Base-by-base conservation (phyloP, 441 rosid species). In the Dalechampia spathulata region DNA sequence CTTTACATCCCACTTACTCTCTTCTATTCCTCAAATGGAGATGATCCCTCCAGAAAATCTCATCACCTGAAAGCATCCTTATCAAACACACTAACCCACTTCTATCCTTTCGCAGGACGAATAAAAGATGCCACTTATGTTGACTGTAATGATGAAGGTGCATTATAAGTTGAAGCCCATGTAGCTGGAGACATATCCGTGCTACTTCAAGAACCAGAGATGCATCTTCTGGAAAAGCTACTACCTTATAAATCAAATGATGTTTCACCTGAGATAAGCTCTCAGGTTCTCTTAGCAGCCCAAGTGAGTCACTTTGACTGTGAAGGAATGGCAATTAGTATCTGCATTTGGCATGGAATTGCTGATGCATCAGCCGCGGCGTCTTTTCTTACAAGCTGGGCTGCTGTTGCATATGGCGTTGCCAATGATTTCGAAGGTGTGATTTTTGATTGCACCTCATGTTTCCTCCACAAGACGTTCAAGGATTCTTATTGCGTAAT, bases 131-230 rank as follows among this genome's bases (percentile, higher is more conserved):
- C 6, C 2, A 22, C 8, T 26, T 57, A 51, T 19, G 25, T 74
- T 1, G 58, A 63, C 1, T 74, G 78, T 42, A 67, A 67, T 10
- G 71, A 74, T 13, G 36, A 44, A 0, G 78, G 78, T 1, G 72
- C 59, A 7, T 2, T 2, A 6, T 74, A 28, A 16, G 6, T 55
- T 2, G 65, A 63, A 57, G 58, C 72, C 17, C 46, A 6, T 4
- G 62, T 70, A 3, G 13, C 27, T 1, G 27, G 25, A 20, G 25
- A 53, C 19, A 28, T 73, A 60, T 45, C 68, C 5, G 17, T 0
- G 8, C 6, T 68, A 6, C 58, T 68, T 41, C 23, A 54, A 27
- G 30, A 62, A 34, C 66, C 68, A 1, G 16, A 58, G 2, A 32
- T 44, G 1, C 37, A 56, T 20, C 11, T 15, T 3, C 39, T 56